Evolutionary conservation across 306 rosid species (phyloP), one percentile per base, ranked within the genome.

Genomic region (Sicyos edulis): DNA sequence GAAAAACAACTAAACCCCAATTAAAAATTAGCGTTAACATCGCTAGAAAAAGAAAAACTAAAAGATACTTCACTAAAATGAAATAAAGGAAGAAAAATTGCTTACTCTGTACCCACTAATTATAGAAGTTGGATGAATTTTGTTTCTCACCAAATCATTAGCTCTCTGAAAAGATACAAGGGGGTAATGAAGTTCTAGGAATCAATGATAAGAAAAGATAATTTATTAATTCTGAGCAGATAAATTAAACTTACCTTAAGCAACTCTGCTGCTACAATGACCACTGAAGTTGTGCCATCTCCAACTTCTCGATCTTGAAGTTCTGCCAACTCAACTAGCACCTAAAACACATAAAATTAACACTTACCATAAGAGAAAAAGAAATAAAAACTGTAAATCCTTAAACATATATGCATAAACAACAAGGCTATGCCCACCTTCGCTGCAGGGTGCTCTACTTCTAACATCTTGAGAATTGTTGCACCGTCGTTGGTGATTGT

Each of bases 361-460:
- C 24, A 40, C 21, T 37, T 1, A 53, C 21, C 20, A 22, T 6
- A 40, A 49, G 7, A 52, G 7, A 52, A 8, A 53, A 16, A 34
- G 22, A 17, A 59, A 60, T 29, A 76, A 12, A 12, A 22, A 49
- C 8, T 4, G 32, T n/a, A 61, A 34, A 21, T 70, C 15, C 78
- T 52, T 3, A 20, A 17, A 75, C 56, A 19, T 4, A n/a, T 50
- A 70, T 4, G 5, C 51, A 15, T 16, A 13, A 24, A 71, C 51
- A 49, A 26, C 6, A 62, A 42, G 64, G 60, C 44, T 42, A 59
- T n/a, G 10, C 72, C 50, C 78, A 86, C 99, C 96, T 95, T 95
- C 5, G 99, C 99, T 63, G 99, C 97, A 34, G 99, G 97, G 67
- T 95, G 99, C 83, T 95, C 99, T 2, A 95, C 97, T 83, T 95